Base-by-base conservation (phyloP, 225 moss, liverwort and hornwort species). In the Pleurozium schreberi region DNA sequence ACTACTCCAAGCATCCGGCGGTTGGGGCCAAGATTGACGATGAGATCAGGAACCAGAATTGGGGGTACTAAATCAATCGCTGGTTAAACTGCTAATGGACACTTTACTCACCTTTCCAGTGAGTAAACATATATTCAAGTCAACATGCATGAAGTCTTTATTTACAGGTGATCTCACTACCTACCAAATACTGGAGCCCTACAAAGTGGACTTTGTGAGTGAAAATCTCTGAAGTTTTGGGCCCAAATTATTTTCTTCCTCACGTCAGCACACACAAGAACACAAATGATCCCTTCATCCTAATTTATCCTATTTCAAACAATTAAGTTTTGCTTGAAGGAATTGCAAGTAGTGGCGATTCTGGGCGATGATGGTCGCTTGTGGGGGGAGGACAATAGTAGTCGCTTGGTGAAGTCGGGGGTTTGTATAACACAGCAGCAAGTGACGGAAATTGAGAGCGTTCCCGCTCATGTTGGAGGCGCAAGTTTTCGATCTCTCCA, bases 31-130 rank as follows among this genome's bases (percentile, higher is more conserved):
- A 96, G 90, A 98, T 98, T 42, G 96, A 97, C 80, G 93, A 96
- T 47, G 98, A 98, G 85, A 96, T 98, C 87, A 95, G 93, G 91
- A 95, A 90, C 84, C 96, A 96, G 20, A 91, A 90, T 83, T 98
- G 98, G 98, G 95, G 93, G 66, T 98, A 55, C 55, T 55, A 84
- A 89, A 61, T 34, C 18, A 34, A 53, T 66, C 1, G 50, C 33
- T 57, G 20, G 64, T 47, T 36, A 21, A 43, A 17, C 40, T 82
- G 7, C 62, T 43, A 47, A 45, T 55, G 85, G 43, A 45, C 45
- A 34, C 5, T 12, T 74, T 36, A 45, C 12, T 74, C 26, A 40
- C 17, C 18, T 40, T 58, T 40, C 12, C n/a, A n/a, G n/a, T n/a
- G n/a, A n/a, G n/a, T n/a, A n/a, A n/a, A n/a, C n/a, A n/a, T n/a